phyloP scores from a whole-genome alignment of 139 green algal species.

The Haematococcus sp. region DNA sequence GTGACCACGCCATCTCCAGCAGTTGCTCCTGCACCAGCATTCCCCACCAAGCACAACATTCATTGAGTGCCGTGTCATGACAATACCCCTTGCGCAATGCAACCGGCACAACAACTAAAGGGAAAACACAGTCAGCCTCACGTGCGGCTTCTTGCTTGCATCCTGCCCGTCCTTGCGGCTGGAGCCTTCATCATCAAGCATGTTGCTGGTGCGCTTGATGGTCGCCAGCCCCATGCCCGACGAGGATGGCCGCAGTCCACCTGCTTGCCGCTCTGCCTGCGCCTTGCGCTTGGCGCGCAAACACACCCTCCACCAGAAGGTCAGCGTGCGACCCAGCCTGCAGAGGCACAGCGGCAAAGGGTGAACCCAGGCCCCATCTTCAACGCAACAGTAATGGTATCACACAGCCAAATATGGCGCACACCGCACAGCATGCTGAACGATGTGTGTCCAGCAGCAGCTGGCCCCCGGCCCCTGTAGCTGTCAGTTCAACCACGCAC shows the following conservation, averaged over 20 bases:
- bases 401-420: no score
- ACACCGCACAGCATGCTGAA: no score
- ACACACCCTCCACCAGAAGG: slow-evolving; percentile 9
- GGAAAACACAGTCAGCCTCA: background rate
- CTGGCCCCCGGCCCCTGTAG: no score
- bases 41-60: no score
- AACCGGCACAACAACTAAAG: background rate
- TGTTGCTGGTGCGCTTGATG: no score
- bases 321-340: slow-evolving; percentile 12
- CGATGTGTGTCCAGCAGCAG: no score
- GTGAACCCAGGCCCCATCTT: no score
- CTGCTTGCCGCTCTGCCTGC: background rate
- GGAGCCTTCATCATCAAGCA: background rate
- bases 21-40: slow-evolving; percentile 39
- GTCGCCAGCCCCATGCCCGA: background rate
- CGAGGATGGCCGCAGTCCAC: background rate
- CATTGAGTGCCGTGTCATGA: no score
- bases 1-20: slow-evolving; percentile 26
- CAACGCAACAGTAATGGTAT: no score
- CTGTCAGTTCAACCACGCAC: slow-evolving; percentile 11
- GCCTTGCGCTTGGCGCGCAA: slow-evolving; percentile 6
- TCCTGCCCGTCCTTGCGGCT: background rate
- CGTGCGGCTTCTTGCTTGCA: background rate
- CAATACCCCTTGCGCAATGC: no score
- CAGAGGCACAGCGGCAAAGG: no score